These are phyloP conservation scores for Fraxinus albicans DNA, from an alignment of 305 asterid genomes.

Conservation along the genomic window DNA sequence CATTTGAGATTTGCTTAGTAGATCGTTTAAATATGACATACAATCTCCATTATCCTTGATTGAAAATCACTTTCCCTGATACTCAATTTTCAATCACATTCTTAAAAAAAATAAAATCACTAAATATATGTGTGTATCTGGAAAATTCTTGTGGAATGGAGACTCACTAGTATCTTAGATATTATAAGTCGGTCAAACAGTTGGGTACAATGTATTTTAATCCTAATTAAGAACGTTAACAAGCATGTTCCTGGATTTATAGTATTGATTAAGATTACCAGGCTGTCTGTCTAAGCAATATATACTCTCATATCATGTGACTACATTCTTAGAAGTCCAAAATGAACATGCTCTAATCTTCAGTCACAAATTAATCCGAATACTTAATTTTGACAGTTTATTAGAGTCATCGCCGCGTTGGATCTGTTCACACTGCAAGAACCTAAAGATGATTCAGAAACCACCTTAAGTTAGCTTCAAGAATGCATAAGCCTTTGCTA, in stretches of 20 bases:
- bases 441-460: background rate
- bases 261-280: no score
- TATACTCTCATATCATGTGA: constrained; percentile 12
- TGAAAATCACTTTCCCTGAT: background rate
- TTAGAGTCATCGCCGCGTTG: constrained; percentile 28
- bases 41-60: background rate
- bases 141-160: no score
- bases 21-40: no score
- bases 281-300: background rate
- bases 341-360: constrained; percentile 25
- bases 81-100: no score
- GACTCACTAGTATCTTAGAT: no score
- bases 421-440: background rate
- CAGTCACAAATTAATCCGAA: background rate
- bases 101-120: no score
- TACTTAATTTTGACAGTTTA: constrained; percentile 17
- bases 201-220: no score
- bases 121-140: no score
- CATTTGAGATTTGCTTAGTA: background rate
- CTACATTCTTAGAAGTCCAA: constrained; percentile 5
- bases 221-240: background rate
- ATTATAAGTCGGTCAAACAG: no score
- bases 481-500: background rate
- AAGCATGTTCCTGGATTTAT: no score
- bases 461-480: background rate